A percentile compares a stretch with the other conserved stretches of the same genome.
phyloP scores from a whole-genome alignment of 1,139 yeast species.

The Sugiyamaella japonica region DNA sequence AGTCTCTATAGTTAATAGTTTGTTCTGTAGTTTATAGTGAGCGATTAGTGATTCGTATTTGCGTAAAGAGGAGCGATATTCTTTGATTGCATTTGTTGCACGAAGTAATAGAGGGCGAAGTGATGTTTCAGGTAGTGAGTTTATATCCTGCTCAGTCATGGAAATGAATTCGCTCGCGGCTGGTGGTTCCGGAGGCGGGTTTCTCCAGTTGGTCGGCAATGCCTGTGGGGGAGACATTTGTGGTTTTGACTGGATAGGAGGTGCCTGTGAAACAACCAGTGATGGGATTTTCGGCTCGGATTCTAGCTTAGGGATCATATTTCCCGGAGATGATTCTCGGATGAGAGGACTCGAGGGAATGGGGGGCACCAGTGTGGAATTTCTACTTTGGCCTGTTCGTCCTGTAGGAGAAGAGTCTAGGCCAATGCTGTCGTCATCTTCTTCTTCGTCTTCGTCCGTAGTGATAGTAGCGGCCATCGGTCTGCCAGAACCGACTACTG shows the following conservation, averaged over 20 bases:
- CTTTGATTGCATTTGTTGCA: conserved; percentile 23
- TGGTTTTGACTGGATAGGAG: no score
- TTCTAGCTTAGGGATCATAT: neutral
- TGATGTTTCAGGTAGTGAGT: conserved; percentile 15
- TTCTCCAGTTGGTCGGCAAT: conserved; percentile 13
- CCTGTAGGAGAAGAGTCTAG: conserved; percentile 4
- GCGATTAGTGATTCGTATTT: conserved; percentile 26
- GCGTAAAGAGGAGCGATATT: conserved; percentile 15
- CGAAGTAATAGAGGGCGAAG: conserved; percentile 7
- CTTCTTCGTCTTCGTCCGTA: neutral
- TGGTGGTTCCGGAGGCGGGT: conserved; percentile 17
- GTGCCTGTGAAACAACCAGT: neutral
- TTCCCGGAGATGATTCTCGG: neutral
- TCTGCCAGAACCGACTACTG: neutral
- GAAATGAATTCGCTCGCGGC: conserved; percentile 13
- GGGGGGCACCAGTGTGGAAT: neutral
- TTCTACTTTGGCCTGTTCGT: neutral
- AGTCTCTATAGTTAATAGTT: conserved; percentile 42
- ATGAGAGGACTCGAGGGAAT: neutral
- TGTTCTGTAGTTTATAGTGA: conserved; percentile 43
- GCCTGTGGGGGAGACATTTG: neutral
- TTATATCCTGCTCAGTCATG: conserved; percentile 19
- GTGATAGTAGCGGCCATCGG: neutral
- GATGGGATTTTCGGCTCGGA: neutral
- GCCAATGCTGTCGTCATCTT: neutral